Conservation (phyloP, 768 basidiomycete species). For the Pseudohyphozyma bogoriensis region DNA sequence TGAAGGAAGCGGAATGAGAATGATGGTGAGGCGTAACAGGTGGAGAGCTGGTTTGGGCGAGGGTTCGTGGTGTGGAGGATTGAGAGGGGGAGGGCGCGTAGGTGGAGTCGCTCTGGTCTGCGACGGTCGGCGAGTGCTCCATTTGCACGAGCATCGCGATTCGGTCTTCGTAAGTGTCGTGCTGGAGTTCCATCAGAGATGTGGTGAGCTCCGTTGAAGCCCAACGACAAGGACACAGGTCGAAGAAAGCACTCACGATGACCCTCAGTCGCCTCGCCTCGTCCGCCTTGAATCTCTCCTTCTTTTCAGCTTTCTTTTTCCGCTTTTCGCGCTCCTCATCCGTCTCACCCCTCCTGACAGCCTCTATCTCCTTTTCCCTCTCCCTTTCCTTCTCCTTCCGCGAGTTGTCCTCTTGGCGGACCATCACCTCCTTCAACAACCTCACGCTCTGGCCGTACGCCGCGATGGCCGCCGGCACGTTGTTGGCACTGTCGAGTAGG, state of each 20-base stretch:
- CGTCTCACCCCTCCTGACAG: slow-evolving; percentile 11
- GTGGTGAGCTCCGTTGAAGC: background rate
- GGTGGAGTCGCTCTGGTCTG: too few species aligned
- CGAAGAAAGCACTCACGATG: slow-evolving; percentile 54
- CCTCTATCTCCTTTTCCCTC: background rate
- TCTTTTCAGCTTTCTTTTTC: slow-evolving; percentile 47
- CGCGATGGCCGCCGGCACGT: slow-evolving; percentile 79
- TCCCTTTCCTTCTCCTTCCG: slow-evolving; percentile 5
- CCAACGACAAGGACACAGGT: too few species aligned
- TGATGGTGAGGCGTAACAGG: too few species aligned
- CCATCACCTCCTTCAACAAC: slow-evolving; percentile 84
- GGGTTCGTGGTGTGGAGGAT: too few species aligned
- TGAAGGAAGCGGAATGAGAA: too few species aligned
- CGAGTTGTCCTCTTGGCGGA: slow-evolving; percentile 48
- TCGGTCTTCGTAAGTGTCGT: slow-evolving; percentile 88
- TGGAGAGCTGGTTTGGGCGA: too few species aligned
- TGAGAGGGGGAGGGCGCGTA: too few species aligned
- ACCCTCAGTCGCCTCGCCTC: slow-evolving; percentile 76
- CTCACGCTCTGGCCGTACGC: slow-evolving; percentile 81
- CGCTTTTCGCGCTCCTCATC: slow-evolving; percentile 13
- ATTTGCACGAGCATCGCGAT: slow-evolving; percentile 66
- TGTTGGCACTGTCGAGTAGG: slow-evolving; percentile 72
- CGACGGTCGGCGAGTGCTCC: background rate
- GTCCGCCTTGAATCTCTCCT: slow-evolving; percentile 79
- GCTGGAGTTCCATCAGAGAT: slow-evolving; percentile 44